phyloP scores from a whole-genome alignment of 2,329 filamentous ascomycete species.

The Aurifilum marmelostoma region DNA sequence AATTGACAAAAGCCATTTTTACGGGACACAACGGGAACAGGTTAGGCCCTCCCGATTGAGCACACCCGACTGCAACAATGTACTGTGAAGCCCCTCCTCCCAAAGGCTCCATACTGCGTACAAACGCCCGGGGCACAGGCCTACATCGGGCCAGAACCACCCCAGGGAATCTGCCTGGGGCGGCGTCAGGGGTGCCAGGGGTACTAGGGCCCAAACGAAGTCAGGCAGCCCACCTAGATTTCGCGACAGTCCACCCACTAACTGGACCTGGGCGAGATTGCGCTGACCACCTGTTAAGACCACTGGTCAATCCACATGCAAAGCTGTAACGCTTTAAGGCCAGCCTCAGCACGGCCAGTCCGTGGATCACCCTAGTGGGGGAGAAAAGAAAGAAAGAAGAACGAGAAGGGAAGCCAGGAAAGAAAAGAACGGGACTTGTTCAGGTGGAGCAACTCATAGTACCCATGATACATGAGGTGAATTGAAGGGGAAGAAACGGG shows the following conservation, averaged over 20 bases:
- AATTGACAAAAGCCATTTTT: neutral
- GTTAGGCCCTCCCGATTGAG: neutral
- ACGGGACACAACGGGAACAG: neutral
- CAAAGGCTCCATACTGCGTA: conserved; percentile 1
- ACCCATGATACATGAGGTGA: neutral
- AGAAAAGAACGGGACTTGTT: neutral
- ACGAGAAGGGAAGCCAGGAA: too few species aligned
- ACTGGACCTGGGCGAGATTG: neutral
- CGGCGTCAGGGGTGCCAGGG: neutral
- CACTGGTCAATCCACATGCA: neutral
- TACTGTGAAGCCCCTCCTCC: neutral
- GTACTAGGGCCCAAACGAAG: neutral
- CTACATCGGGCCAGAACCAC: conserved; percentile 1
- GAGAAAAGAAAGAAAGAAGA: neutral
- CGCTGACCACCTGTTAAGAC: neutral
- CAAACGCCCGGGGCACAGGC: conserved; percentile 1
- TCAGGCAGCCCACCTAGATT: neutral
- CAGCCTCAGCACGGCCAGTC: conserved; percentile 7
- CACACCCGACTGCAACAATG: neutral
- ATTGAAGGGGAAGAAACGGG: neutral
- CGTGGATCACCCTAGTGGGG: neutral
- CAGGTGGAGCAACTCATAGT: neutral
- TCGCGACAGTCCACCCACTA: neutral
- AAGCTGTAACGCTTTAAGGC: neutral
- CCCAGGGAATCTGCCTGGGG: neutral